Conservation (phyloP, 208 protist species). For the Wallacemonas sp. region DNA sequence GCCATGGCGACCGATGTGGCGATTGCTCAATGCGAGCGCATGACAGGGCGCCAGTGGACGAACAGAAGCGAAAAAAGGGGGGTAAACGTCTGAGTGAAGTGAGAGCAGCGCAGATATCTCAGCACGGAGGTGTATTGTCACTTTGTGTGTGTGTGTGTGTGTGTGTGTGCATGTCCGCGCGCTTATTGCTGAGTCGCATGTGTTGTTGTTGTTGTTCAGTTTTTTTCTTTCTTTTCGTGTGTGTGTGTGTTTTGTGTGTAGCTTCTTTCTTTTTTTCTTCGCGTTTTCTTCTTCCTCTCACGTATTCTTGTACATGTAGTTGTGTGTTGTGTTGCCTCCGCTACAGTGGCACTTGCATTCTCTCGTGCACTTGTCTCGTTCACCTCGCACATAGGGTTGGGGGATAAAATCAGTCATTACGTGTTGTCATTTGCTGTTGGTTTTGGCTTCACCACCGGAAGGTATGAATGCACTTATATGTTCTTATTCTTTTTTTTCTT, state of each 20-base stretch:
- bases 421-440: slow-evolving; percentile 1
- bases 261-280: slow-evolving; percentile 13
- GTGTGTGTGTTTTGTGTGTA: background rate
- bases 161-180: no score
- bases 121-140: no score
- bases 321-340: slow-evolving; percentile 1
- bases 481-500: slow-evolving; percentile 13
- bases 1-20: background rate
- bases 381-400: no score
- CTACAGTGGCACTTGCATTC: background rate
- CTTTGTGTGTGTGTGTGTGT: no score
- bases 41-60: no score
- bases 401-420: no score
- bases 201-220: background rate
- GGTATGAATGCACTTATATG: background rate
- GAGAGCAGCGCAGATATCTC: no score
- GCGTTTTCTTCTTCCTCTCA: background rate
- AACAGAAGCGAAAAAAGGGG: background rate
- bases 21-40: no score
- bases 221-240: background rate
- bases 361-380: no score
- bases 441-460: slow-evolving; percentile 4
- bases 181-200: no score
- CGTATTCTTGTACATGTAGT: background rate
- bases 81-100: no score